A percentile compares a stretch with the other conserved stretches of the same genome.
Conservation (phyloP, 2,329 filamentous ascomycete genomes). For the Fusarium metavorans region DNA sequence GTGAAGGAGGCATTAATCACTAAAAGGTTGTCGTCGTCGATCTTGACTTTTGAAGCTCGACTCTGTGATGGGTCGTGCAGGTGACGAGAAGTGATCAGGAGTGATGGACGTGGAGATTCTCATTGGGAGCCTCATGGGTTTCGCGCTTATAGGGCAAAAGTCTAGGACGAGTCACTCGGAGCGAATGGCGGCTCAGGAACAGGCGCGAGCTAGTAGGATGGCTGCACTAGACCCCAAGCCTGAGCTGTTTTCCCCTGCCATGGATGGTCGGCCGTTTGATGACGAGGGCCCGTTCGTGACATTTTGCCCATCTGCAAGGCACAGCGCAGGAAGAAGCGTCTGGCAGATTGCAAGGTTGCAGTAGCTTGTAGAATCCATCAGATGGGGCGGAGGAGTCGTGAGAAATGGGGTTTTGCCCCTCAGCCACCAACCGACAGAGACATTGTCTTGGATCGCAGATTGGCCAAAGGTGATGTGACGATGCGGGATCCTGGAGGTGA, state of each 20-base stretch:
- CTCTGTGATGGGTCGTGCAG: conserved; percentile 43
- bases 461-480: conserved; percentile 36
- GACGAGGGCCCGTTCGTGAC: conserved; percentile 1
- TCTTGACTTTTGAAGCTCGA: conserved; percentile 10
- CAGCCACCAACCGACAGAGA: conserved; percentile 33
- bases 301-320: conserved; percentile 29
- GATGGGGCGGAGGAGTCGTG: conserved; percentile 14
- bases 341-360: conserved; percentile 1
- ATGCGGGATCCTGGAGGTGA: conserved; percentile 37
- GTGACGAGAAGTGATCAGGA: conserved; percentile 32
- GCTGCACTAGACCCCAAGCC: background rate
- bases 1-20: conserved; percentile 23
- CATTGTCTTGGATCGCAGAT: conserved; percentile 33
- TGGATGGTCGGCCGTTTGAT: conserved; percentile 17
- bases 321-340: conserved; percentile 12
- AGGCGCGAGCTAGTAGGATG: conserved; percentile 26
- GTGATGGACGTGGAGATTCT: conserved; percentile 37
- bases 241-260: conserved; percentile 8
- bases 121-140: conserved; percentile 39
- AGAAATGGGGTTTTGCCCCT: conserved; percentile 6
- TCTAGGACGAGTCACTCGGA: background rate
- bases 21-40: conserved; percentile 17
- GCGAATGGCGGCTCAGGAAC: conserved; percentile 31
- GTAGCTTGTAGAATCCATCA: background rate
- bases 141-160: conserved; percentile 32